Conservation (phyloP, 1,284 basidiomycete species). For the Coniferiporia weirii region DNA sequence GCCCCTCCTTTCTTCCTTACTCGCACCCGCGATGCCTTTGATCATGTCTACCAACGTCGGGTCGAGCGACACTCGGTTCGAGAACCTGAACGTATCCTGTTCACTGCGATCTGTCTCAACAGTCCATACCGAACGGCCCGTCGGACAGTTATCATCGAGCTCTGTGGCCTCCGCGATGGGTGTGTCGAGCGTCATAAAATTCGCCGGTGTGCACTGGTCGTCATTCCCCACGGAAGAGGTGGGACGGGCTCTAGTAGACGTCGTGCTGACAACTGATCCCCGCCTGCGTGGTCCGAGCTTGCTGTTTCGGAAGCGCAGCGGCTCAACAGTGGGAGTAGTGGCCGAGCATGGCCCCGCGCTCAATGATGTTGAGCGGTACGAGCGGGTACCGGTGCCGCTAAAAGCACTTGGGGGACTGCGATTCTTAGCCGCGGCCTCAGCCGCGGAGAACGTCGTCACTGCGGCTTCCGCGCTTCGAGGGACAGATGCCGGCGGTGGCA, state of each 20-base stretch:
- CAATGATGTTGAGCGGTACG: conserved; percentile 5
- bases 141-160: neutral
- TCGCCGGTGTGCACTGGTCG: neutral
- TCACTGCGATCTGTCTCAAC: neutral
- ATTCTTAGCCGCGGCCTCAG: too few relatives aligned
- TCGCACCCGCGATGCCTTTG: conserved; percentile 13
- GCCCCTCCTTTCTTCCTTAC: conserved; percentile 12
- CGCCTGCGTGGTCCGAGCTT: neutral
- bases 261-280: neutral
- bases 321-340: conserved; percentile 5
- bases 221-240: neutral
- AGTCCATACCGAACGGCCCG: neutral
- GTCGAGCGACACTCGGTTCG: neutral
- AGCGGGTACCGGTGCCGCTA: neutral
- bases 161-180: neutral
- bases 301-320: conserved; percentile 8
- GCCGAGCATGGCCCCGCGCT: neutral
- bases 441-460: neutral
- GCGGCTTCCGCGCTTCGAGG: conserved; percentile 5
- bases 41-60: conserved; percentile 12
- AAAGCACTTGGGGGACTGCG: too few relatives aligned
- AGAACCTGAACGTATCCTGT: neutral
- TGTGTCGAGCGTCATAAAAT: neutral
- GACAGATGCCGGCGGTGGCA: neutral
- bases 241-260: neutral